Conservation (phyloP, 164 flowering plant species). For the Macadamia tetraphylla region DNA sequence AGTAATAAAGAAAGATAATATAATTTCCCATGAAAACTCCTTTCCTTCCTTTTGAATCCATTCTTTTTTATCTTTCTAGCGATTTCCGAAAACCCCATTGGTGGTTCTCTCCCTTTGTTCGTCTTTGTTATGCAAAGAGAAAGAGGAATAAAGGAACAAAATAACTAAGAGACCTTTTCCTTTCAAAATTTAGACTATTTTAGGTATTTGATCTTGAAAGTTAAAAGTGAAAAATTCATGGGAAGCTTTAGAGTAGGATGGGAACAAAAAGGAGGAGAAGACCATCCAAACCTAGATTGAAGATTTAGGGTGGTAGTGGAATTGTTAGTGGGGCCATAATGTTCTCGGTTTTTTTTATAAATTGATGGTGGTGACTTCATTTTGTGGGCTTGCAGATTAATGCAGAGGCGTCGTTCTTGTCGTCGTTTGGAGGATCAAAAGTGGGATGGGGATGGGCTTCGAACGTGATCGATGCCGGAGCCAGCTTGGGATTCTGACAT, state of each 20-base stretch:
- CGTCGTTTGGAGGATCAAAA: constrained; percentile 14
- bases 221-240: too few relatives aligned
- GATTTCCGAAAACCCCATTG: too few relatives aligned
- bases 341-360: neutral
- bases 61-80: too few relatives aligned
- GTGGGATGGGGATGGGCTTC: constrained; percentile 72
- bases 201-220: neutral
- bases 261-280: too few relatives aligned
- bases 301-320: too few relatives aligned
- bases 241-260: too few relatives aligned
- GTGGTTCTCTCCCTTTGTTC: too few relatives aligned
- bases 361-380: neutral
- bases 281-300: too few relatives aligned
- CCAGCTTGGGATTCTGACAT: constrained; percentile 86
- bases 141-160: neutral
- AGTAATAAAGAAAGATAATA: constrained; percentile 25
- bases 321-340: too few relatives aligned
- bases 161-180: neutral
- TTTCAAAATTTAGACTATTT: neutral
- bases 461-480: constrained; percentile 74
- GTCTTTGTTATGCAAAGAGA: too few relatives aligned
- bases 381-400: constrained; percentile 34
- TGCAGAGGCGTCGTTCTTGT: constrained; percentile 42
- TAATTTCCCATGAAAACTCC: constrained; percentile 34
- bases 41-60: constrained; percentile 15